A percentile compares a stretch with the other conserved stretches of the same genome.
Evolutionary conservation across 2,329 filamentous ascomycete species (phyloP).

Genomic region (Didymella exigua): DNA sequence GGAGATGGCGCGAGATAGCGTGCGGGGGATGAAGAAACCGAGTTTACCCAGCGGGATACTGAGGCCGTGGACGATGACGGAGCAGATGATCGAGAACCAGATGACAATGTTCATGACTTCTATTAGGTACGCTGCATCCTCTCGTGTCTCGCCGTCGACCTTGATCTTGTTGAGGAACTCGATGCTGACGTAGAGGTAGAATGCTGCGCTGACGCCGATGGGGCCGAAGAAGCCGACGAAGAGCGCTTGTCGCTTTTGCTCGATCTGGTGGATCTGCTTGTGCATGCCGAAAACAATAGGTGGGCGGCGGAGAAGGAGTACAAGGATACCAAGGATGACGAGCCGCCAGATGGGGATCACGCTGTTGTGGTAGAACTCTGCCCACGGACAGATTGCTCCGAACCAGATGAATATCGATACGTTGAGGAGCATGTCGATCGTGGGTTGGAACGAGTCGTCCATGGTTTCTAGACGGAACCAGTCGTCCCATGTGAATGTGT

Average conservation of each 20-base stretch:
- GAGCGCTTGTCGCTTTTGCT: constrained; percentile 72
- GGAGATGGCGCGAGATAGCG: constrained; percentile 59
- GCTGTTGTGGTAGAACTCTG: constrained; percentile 67
- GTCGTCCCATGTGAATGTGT: constrained; percentile 84
- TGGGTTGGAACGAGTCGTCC: constrained; percentile 92
- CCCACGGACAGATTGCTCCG: constrained; percentile 78
- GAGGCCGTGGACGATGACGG: constrained; percentile 82
- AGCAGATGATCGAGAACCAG: constrained; percentile 86
- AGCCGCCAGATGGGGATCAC: constrained; percentile 77
- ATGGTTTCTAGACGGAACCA: constrained; percentile 90
- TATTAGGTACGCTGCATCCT: constrained; percentile 68
- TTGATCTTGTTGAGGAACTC: constrained; percentile 71
- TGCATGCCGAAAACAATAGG: constrained; percentile 78
- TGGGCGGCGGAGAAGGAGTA: constrained; percentile 77
- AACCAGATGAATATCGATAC: constrained; percentile 84
- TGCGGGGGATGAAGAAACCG: constrained; percentile 65
- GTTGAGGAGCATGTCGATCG: constrained; percentile 93
- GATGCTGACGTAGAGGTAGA: constrained; percentile 81
- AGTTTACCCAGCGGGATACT: constrained; percentile 78
- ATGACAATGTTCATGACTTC: constrained; percentile 75
- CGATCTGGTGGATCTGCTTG: constrained; percentile 78
- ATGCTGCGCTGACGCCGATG: constrained; percentile 87
- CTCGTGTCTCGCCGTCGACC: constrained; percentile 64
- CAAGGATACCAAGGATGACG: constrained; percentile 72
- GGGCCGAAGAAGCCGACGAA: constrained; percentile 95